A percentile compares a stretch with the other conserved stretches of the same genome.
phyloP scores from a whole-genome alignment of 2,329 filamentous ascomycete species.

The Clonostachys rosea region DNA sequence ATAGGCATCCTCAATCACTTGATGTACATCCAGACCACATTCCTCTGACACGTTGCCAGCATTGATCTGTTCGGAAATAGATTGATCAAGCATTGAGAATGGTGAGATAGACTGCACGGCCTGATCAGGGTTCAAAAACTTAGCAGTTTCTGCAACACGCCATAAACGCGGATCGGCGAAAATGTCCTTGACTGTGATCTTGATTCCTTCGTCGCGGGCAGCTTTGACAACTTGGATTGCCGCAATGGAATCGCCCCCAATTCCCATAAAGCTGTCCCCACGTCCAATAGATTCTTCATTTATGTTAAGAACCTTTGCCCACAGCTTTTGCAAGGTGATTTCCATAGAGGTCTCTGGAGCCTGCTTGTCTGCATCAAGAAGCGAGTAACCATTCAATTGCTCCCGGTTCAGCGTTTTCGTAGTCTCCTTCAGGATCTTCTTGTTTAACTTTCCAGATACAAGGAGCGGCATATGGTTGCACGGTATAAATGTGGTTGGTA shows the following conservation, averaged over 20 bases:
- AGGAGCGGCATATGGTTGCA: constrained; percentile 6
- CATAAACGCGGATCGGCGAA: constrained; percentile 13
- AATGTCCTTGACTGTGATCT: constrained; percentile 30
- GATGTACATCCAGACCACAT: too few species aligned
- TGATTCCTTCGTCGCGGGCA: constrained; percentile 12
- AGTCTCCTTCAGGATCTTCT: constrained; percentile 1
- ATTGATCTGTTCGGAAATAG: too few species aligned
- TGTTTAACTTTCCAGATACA: constrained; percentile 7
- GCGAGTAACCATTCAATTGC: neutral
- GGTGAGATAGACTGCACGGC: too few species aligned
- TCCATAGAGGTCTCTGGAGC: neutral
- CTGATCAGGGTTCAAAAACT: neutral
- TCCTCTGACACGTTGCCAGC: too few species aligned
- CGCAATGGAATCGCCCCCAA: constrained; percentile 29
- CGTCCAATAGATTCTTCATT: constrained; percentile 8
- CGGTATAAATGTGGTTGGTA: constrained; percentile 9
- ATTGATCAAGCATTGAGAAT: too few species aligned
- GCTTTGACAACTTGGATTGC: constrained; percentile 6
- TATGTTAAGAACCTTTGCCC: constrained; percentile 16
- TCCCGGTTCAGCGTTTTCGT: neutral
- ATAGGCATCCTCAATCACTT: constrained; percentile 20
- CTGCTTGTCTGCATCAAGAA: neutral
- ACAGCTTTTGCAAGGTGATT: constrained; percentile 8
- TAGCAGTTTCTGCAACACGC: neutral
- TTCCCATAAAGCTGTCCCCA: constrained; percentile 13